A percentile compares a stretch with the other conserved stretches of the same genome.
Conservation (phyloP, 345 rosid genomes). For the Alliaria petiolata region DNA sequence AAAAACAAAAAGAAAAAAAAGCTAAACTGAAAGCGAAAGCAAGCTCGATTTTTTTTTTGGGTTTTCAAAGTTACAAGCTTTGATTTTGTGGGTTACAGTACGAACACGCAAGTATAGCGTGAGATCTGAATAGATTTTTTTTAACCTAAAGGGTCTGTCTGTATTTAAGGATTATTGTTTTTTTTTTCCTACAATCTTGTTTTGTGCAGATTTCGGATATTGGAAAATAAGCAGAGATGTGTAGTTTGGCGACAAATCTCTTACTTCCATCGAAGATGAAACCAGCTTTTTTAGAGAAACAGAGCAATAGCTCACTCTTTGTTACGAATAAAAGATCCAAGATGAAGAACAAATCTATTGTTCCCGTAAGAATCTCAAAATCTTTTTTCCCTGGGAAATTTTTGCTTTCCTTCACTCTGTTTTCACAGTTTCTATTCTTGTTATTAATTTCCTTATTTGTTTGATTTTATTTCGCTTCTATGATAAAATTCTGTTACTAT, state of each 20-base stretch:
- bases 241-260: conserved; percentile 24
- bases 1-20: not conserved
- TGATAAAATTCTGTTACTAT: not conserved
- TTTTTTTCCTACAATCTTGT: not conserved
- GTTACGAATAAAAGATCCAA: conserved; percentile 38
- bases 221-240: conserved; percentile 16
- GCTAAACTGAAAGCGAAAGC: conserved; percentile 26
- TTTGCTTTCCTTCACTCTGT: not conserved
- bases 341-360: conserved; percentile 38
- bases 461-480: not conserved
- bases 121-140: not conserved
- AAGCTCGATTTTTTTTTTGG: not conserved
- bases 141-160: conserved; percentile 1
- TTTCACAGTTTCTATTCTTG: not conserved
- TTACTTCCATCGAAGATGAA: conserved; percentile 45
- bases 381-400: too few species aligned
- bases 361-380: conserved; percentile 50
- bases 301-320: conserved; percentile 35
- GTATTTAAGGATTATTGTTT: not conserved
- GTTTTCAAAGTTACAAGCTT: conserved; percentile 12
- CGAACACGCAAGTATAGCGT: conserved; percentile 23
- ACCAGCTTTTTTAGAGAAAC: conserved; percentile 40
- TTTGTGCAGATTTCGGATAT: not conserved
- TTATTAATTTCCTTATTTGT: too few species aligned
- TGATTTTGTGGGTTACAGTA: not conserved